phyloP scores from a whole-genome alignment of 352 stramenopile species.

The Pythium graminicola region DNA sequence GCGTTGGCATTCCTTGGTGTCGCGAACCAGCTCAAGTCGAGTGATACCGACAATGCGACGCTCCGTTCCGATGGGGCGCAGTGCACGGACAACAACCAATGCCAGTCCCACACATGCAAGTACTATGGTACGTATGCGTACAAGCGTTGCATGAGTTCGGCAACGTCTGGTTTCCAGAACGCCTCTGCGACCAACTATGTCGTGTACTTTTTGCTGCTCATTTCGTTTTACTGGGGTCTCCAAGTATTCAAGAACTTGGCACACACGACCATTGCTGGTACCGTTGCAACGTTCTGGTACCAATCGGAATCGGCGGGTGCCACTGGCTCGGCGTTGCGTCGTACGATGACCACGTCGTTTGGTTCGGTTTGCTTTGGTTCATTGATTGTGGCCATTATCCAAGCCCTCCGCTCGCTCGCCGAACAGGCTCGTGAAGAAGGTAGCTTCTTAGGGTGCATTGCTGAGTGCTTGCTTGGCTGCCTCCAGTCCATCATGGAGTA shows the following conservation, averaged over 20 bases:
- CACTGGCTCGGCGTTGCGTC: slow-evolving; percentile 76
- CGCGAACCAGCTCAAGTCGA: slow-evolving; percentile 58
- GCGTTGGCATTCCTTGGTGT: slow-evolving; percentile 81
- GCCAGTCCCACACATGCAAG: slow-evolving; percentile 35
- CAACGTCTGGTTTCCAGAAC: slow-evolving; percentile 31
- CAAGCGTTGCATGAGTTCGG: slow-evolving; percentile 21
- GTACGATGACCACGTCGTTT: slow-evolving; percentile 88
- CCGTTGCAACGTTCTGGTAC: slow-evolving; percentile 96
- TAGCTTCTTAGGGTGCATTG: slow-evolving; percentile 65
- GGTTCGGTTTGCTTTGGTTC: slow-evolving; percentile 95
- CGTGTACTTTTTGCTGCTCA: slow-evolving; percentile 76
- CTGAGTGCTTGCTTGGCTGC: slow-evolving; percentile 77
- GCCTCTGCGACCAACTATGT: slow-evolving; percentile 31
- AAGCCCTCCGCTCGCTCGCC: slow-evolving; percentile 77
- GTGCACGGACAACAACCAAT: slow-evolving; percentile 31
- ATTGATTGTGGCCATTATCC: slow-evolving; percentile 91
- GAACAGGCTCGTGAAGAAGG: slow-evolving; percentile 66
- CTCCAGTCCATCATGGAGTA: slow-evolving; percentile 87
- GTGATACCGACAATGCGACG: slow-evolving; percentile 18
- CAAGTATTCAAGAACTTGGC: slow-evolving; percentile 91
- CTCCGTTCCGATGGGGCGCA: slow-evolving; percentile 8
- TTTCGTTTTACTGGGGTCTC: slow-evolving; percentile 94
- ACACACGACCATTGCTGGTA: slow-evolving; percentile 90
- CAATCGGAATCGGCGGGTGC: slow-evolving; percentile 75
- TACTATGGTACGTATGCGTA: neutral